Evolutionary conservation across 2,329 filamentous ascomycete species (phyloP).

Genomic region (Ceratocystis eucalypticola): DNA sequence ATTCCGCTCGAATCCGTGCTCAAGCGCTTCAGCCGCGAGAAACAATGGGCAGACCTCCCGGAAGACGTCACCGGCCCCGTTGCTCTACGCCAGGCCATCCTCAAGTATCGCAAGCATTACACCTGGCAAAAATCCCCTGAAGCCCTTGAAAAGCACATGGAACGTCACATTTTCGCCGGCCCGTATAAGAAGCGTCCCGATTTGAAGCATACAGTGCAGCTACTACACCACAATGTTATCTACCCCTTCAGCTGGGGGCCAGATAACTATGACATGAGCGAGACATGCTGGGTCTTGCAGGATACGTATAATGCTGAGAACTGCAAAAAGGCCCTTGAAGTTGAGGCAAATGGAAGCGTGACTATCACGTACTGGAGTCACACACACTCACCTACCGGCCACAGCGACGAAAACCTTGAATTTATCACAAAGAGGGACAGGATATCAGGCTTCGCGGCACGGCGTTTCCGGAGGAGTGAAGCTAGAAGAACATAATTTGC

Average conservation of each 20-base stretch:
- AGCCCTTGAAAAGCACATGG: conserved; percentile 11
- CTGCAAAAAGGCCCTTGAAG: conserved; percentile 22
- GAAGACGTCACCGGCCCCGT: conserved; percentile 20
- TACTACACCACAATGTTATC: conserved; percentile 22
- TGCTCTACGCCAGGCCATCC: conserved; percentile 19
- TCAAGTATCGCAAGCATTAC: conserved; percentile 17
- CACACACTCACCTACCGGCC: conserved; percentile 20
- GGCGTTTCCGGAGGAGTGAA: background rate
- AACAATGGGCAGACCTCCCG: conserved; percentile 6
- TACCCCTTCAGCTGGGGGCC: conserved; percentile 24
- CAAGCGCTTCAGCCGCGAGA: conserved; percentile 7
- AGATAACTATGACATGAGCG: conserved; percentile 17
- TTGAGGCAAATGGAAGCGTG: conserved; percentile 22
- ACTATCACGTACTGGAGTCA: conserved; percentile 25
- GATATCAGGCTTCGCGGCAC: background rate
- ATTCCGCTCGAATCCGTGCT: conserved; percentile 22
- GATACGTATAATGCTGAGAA: conserved; percentile 19
- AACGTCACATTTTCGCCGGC: conserved; percentile 5
- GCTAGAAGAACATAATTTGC: background rate
- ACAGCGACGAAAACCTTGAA: conserved; percentile 12
- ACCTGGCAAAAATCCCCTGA: background rate
- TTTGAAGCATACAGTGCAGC: conserved; percentile 19
- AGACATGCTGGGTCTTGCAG: conserved; percentile 22
- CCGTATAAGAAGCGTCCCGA: conserved; percentile 7
- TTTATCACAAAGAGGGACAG: background rate